Base-by-base conservation (phyloP, 129 eudicot genomes). In the Saussurea involucrata region DNA sequence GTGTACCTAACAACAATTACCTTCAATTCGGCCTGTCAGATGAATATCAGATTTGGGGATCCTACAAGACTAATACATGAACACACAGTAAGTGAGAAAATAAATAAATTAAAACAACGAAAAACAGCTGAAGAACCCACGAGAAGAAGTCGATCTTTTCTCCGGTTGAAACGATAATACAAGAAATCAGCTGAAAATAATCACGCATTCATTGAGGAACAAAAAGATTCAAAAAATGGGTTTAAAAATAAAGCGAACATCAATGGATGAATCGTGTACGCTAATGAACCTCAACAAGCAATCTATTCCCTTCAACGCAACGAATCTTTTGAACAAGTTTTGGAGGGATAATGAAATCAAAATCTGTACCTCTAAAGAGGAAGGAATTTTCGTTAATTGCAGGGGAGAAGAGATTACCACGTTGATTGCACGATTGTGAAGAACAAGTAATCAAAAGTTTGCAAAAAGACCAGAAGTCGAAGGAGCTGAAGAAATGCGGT, bases 291-390 rank as follows among this genome's bases (percentile, higher is more conserved):
- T 75, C 49, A 66, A 44, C 24, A 73, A 73, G 74, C 74, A 80
- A 73, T 73, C 75, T 66, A 79, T 79, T 37, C 9, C 49, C n/a
- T 80, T 73, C 24, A 80, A 80, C 40, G 83, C 83, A 73, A 80
- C 75, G 83, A 66, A 73, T 80, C 83, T 79, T 49, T 55, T 24
- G 20, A 33, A 36, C 27, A 68, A 68, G 32, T 29, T 4, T 28
- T 63, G 24, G 17, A 44, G 61, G 25, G 29, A 49, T 22, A 9
- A 44, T n/a, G 33, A 65, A 49, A 63, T 34, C 7, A 21, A 7
- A 75, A 55, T 69, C 18, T 34, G 60, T 71, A 78, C 66, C 82
- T 78, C 29, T 28, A 73, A 57, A 36, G 67, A 37, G 42, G 24
- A 49, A 27, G n/a, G 44, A 68, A 68, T 33, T 78, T 28, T 24